Conservation (phyloP, 345 rosid genomes). For the Eucalyptus caleyi region DNA sequence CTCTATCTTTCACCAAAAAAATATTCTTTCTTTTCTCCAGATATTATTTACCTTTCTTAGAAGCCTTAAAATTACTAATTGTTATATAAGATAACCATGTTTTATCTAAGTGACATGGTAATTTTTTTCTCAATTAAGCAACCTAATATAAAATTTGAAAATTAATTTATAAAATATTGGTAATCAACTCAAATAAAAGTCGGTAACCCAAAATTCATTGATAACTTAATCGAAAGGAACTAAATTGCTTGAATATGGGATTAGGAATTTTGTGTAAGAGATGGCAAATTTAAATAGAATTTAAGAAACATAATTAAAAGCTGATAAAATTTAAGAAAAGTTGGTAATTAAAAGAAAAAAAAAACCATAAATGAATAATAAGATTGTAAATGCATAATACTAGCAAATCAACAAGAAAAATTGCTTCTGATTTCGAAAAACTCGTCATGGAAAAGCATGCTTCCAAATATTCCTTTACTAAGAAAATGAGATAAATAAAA, state of each 20-base stretch:
- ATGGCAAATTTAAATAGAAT: not conserved
- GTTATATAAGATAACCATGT: too few species aligned
- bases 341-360: not conserved
- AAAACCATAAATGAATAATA: not conserved
- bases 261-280: not conserved
- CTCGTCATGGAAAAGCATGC: not conserved
- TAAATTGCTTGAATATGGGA: not conserved
- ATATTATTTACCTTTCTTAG: not conserved
- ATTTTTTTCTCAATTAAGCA: not conserved
- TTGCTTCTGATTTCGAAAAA: not conserved
- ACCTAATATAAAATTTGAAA: not conserved
- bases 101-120: not conserved
- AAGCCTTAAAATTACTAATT: not conserved
- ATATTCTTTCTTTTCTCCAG: too few species aligned
- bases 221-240: not conserved
- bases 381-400: not conserved
- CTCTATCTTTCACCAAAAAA: not conserved
- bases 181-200: not conserved
- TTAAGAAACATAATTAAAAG: not conserved
- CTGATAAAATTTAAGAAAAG: too few species aligned
- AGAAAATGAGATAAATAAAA: not conserved
- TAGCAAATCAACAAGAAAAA: not conserved
- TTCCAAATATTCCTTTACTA: not conserved
- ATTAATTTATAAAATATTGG: not conserved
- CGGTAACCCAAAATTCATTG: not conserved